Base-by-base conservation (phyloP, 1,284 basidiomycete species). In the Phaffia rhodozyma region DNA sequence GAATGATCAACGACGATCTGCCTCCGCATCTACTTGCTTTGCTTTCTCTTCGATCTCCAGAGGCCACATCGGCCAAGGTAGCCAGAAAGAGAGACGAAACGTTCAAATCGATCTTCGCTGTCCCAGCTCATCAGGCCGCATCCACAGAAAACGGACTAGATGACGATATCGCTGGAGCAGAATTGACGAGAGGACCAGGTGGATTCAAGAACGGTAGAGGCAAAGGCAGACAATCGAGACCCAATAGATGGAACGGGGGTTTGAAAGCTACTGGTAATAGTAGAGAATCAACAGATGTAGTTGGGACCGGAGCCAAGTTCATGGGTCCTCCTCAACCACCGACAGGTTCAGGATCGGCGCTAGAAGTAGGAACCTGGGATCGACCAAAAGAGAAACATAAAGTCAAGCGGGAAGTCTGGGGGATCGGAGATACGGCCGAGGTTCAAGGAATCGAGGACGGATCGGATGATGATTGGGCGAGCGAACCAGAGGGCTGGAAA, bases 21-120 rank as follows among this genome's bases (percentile, higher is more conserved):
- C 63, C 63, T 7, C 63, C 63, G 9, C 63, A 61, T 38, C 56
- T 65, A 13, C 55, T 65, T 20, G 29, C 63, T n/a, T 51, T 61
- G n/a, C 63, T 65, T 47, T 65, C 63, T 13, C 59, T 65, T 13
- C 59, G 56, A n/a, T 65, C 63, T 5, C 63, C 63, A 29, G 47
- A 57, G 49, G 55, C 58, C 38, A 49, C 55, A 32, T 34, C 58
- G 21, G 54, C 59, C 20, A 49, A 51, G 38, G 43, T 54, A 32
- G 51, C 51, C 21, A 32, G 47, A 32, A n/a, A n/a, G 23, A 50
- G 38, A 7, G 63, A 53, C 3, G 27, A 61, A 16, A 61, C 60
- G 1, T 61, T 56, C 23, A 32, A 54, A 9, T 47, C n/a, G 23
- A 65, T 65, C 58, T 65, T 65, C 30, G 47, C 63, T 21, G 49